Conservation (phyloP, 208 protist genomes). For the Leishmania guyanensis region DNA sequence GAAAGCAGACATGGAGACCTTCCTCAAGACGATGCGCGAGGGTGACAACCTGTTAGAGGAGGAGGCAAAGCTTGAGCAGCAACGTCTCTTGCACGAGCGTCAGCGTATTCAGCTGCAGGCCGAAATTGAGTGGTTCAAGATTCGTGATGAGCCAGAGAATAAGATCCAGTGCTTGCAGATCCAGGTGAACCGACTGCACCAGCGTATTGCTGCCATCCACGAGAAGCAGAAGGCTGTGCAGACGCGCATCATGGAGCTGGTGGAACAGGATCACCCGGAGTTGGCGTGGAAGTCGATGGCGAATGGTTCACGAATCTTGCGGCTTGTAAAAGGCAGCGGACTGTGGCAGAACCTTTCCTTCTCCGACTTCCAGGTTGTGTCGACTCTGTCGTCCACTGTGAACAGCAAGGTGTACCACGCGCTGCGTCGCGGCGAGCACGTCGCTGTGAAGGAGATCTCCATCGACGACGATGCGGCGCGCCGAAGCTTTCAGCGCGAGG, state of each 20-base stretch:
- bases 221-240: conserved; percentile 54
- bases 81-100: conserved; percentile 55
- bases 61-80: conserved; percentile 63
- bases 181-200: conserved; percentile 39
- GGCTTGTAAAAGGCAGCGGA: conserved; percentile 67
- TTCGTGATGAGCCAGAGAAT: conserved; percentile 55
- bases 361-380: conserved; percentile 62
- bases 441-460: conserved; percentile 69
- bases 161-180: conserved; percentile 41
- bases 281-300: conserved; percentile 72
- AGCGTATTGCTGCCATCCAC: conserved; percentile 39
- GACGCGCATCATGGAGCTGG: conserved; percentile 54
- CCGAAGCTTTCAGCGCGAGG: conserved; percentile 61
- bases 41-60: conserved; percentile 51
- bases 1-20: conserved; percentile 39
- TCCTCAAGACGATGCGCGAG: conserved; percentile 41
- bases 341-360: conserved; percentile 72
- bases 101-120: conserved; percentile 76
- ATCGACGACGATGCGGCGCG: conserved; percentile 50
- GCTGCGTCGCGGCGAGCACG: conserved; percentile 50
- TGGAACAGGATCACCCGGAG: conserved; percentile 61
- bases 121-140: conserved; percentile 77
- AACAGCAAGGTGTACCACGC: conserved; percentile 83
- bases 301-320: conserved; percentile 62
- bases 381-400: conserved; percentile 53